Percentiles rank a stretch among this genome's conserved stretches.
Conservation (phyloP, 768 basidiomycete species). For the Panellus pusillus region DNA sequence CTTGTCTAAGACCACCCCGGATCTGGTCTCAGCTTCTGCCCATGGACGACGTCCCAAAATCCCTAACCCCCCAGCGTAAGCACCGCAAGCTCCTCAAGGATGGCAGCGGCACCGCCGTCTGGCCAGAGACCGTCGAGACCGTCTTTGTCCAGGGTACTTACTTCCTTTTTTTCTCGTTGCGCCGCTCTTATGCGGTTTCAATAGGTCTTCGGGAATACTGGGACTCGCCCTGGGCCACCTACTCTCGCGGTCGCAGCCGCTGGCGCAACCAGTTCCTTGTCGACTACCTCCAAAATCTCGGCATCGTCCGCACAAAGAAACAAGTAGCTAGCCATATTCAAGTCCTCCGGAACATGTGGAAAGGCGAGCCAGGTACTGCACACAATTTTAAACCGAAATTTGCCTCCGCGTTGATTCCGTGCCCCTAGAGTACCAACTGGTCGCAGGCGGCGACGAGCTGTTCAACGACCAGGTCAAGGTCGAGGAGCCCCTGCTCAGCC, state of each 20-base stretch:
- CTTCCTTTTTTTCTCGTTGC: constrained; percentile 1
- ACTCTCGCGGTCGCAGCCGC: constrained; percentile 68
- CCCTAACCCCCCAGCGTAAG: constrained; percentile 75
- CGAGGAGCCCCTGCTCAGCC: constrained; percentile 52
- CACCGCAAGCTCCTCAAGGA: constrained; percentile 86
- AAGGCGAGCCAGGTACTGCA: constrained; percentile 73
- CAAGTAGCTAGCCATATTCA: constrained; percentile 91
- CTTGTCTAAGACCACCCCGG: neutral
- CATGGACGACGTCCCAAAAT: constrained; percentile 35
- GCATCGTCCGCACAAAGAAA: constrained; percentile 77
- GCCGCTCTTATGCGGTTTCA: constrained; percentile 6
- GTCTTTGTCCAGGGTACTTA: constrained; percentile 70
- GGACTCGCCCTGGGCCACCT: constrained; percentile 80
- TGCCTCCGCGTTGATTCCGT: constrained; percentile 11
- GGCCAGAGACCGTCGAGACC: constrained; percentile 78
- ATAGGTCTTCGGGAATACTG: constrained; percentile 75
- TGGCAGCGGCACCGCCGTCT: constrained; percentile 72
- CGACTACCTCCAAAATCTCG: constrained; percentile 70
- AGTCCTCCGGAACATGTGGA: constrained; percentile 86
- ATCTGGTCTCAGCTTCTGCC: constrained; percentile 24
- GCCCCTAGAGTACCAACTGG: constrained; percentile 67
- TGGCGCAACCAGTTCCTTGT: constrained; percentile 87
- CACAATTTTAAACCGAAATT: neutral
- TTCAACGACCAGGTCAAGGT: constrained; percentile 57
- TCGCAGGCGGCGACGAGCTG: constrained; percentile 78